phyloP scores from a whole-genome alignment of 169 alveolate species.

The Cryptosporidium felis region DNA sequence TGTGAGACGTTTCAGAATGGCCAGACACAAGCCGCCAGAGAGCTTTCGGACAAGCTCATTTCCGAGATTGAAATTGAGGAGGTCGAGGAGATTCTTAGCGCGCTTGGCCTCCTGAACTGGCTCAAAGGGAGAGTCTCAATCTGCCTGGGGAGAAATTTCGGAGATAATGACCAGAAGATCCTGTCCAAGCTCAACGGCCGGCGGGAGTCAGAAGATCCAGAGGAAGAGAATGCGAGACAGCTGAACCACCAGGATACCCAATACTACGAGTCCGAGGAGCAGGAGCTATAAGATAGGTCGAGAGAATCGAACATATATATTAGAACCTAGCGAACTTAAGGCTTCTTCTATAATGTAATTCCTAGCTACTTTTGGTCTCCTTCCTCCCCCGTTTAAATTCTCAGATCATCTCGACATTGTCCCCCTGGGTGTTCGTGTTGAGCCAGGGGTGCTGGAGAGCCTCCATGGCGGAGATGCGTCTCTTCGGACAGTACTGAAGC shows the following conservation, averaged over 20 bases:
- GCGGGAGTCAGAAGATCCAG: too few species aligned
- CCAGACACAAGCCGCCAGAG: not conserved
- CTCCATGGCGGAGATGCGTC: conserved; percentile 77
- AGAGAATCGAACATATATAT: too few species aligned
- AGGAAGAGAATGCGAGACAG: not conserved
- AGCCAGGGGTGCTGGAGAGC: conserved; percentile 81
- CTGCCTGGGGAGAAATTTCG: not conserved
- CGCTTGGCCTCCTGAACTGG: conserved; percentile 31
- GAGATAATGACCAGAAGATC: not conserved
- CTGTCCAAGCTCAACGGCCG: too few species aligned
- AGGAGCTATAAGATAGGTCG: too few species aligned
- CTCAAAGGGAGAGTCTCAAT: conserved; percentile 35
- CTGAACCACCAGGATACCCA: not conserved
- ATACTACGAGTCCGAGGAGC: not conserved
- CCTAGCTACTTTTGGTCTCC: too few species aligned
- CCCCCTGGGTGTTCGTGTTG: conserved; percentile 18
- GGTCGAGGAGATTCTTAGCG: not conserved
- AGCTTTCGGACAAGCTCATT: not conserved
- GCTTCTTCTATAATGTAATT: too few species aligned
- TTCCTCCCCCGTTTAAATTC: not conserved
- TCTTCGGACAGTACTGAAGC: conserved; percentile 75
- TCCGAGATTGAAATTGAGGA: conserved; percentile 22
- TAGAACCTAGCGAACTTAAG: too few species aligned
- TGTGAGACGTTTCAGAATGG: conserved; percentile 3
- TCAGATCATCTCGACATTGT: not conserved